Evolutionary conservation across 1,284 basidiomycete genomes (phyloP), one percentile per base, ranked within the genome.

Genomic region (Boletus sp.): DNA sequence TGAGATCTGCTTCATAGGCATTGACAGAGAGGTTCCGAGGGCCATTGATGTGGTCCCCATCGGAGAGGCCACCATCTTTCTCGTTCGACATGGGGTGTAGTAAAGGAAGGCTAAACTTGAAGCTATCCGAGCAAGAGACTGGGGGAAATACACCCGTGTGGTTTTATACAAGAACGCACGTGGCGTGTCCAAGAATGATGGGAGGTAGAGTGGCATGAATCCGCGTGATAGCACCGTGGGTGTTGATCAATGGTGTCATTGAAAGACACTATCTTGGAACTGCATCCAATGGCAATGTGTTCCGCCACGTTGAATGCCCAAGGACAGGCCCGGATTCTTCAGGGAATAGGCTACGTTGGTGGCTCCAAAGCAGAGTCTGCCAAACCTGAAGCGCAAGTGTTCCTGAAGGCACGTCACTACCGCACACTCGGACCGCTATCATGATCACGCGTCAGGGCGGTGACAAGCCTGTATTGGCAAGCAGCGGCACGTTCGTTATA

Each of bases 101-200:
- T n/a, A 20, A 16, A 22, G 32, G 13, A 44, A 29, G 25, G 19
- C 13, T 12, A 14, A 33, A 35, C 8, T 37, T 34, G 38, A 27
- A 22, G 22, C 23, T 41, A 17, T 42, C 49, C 29, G 10, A 48
- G 42, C 17, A 36, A 19, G 35, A 40, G 14, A 23, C 4, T 23
- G 36, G 29, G 8, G 39, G 27, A 30, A 23, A n/a, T 29, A 29
- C 20, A n/a, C 22, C 3, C n/a, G 25, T 12, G 16, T 4, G 20
- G 33, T 46, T 64, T 65, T 66, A 66, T 61, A 65, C 29, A 30
- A 35, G 40, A 35, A 51, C 43, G 33, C 65, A 67, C 65, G 63
- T 65, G 63, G 39, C 37, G 25, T 23, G 14, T 19, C 33, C n/a
- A n/a, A 35, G 32, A 34, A 32, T 16, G 33, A 41, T 54, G 33